These are phyloP conservation scores for Zymoseptoria tritici DNA, from an alignment of 2,329 filamentous ascomycete species.

Conservation along the genomic window DNA sequence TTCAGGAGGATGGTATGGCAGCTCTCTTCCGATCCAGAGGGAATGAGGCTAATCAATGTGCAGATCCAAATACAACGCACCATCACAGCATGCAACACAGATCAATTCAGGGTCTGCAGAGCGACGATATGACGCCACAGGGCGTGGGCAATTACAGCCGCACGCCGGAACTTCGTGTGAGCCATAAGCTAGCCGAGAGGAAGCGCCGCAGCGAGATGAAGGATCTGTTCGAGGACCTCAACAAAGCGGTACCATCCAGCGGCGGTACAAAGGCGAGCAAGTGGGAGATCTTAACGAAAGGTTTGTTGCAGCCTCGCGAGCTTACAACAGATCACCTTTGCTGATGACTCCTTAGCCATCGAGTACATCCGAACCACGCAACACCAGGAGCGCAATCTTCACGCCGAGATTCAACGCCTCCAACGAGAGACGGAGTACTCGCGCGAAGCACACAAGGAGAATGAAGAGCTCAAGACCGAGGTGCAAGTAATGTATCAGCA, in stretches of 20 bases:
- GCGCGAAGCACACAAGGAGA: slow-evolving; percentile 41
- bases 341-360: slow-evolving; percentile 34
- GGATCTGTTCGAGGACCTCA: slow-evolving; percentile 72
- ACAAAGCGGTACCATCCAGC: slow-evolving; percentile 71
- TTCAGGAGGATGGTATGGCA: slow-evolving; percentile 52
- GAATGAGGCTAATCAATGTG: slow-evolving; percentile 3
- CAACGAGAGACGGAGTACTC: slow-evolving; percentile 38
- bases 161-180: slow-evolving; percentile 73
- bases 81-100: slow-evolving; percentile 72
- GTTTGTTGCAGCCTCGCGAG: slow-evolving; percentile 40
- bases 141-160: slow-evolving; percentile 69
- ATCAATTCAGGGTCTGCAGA: slow-evolving; percentile 57
- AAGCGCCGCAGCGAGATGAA: slow-evolving; percentile 86
- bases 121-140: slow-evolving; percentile 49
- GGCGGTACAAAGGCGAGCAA: slow-evolving; percentile 80
- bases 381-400: slow-evolving; percentile 33
- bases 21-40: slow-evolving; percentile 1
- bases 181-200: slow-evolving; percentile 76
- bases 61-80: slow-evolving; percentile 47
- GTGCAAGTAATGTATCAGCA: slow-evolving; percentile 40
- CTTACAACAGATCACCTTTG: not conserved
- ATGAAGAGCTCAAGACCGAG: slow-evolving; percentile 41
- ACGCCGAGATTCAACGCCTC: slow-evolving; percentile 34
- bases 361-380: slow-evolving; percentile 41
- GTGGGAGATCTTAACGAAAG: slow-evolving; percentile 82